phyloP scores from a whole-genome alignment of 2,329 filamentous ascomycete species.

The Diaporthe australafricana region DNA sequence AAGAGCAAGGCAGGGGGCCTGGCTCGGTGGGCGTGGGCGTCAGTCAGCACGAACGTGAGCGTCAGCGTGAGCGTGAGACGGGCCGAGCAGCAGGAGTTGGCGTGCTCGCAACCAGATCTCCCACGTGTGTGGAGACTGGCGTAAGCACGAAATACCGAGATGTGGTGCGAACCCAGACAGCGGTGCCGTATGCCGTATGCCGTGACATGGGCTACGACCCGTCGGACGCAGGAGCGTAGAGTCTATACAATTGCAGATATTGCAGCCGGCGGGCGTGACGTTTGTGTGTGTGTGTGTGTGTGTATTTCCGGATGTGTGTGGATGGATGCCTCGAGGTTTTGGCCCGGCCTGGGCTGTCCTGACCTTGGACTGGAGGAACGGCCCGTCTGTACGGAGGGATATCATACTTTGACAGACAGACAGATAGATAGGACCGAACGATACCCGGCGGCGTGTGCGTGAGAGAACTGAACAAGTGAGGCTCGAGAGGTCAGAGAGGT shows the following conservation, averaged over 20 bases:
- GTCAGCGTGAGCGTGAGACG: slow-evolving; percentile 22
- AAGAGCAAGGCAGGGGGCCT: neutral
- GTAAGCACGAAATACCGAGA: slow-evolving; percentile 21
- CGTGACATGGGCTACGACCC: slow-evolving; percentile 16
- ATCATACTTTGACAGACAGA: too few species aligned
- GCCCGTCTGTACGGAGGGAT: neutral
- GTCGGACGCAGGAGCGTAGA: slow-evolving; percentile 1
- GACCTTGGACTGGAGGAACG: neutral
- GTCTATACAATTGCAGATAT: slow-evolving; percentile 2
- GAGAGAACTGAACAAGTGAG: neutral
- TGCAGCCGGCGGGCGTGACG: slow-evolving; percentile 4
- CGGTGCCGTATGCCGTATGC: slow-evolving; percentile 8
- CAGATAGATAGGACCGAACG: neutral
- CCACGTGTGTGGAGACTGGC: slow-evolving; percentile 12
- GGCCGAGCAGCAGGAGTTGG: slow-evolving; percentile 23
- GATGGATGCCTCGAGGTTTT: neutral
- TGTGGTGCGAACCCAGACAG: neutral
- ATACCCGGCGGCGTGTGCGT: neutral
- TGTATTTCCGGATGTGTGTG: too few species aligned
- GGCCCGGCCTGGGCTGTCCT: neutral
- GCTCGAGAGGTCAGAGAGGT: neutral
- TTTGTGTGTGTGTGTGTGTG: neutral
- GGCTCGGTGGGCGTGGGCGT: slow-evolving; percentile 18
- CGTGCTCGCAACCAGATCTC: slow-evolving; percentile 19
- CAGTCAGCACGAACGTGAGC: neutral